phyloP scores from a whole-genome alignment of 805 yeast species.

The Candida ascalaphidarum region DNA sequence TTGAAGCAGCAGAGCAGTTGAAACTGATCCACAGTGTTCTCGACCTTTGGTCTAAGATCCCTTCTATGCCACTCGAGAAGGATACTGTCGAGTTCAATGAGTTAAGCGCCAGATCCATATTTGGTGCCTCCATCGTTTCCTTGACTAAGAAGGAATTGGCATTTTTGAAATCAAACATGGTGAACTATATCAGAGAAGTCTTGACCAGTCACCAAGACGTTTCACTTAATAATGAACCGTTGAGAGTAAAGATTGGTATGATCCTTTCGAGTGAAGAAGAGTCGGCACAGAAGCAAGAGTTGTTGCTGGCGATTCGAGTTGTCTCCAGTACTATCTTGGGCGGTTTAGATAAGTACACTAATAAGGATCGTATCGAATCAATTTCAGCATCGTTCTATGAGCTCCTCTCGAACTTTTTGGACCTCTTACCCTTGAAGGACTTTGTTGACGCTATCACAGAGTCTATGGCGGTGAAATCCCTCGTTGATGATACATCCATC shows the following conservation, averaged over 20 bases:
- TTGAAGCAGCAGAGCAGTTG: conserved; percentile 61
- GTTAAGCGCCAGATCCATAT: conserved; percentile 47
- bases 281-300: conserved; percentile 15
- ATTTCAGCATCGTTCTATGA: conserved; percentile 39
- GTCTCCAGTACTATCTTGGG: conserved; percentile 26
- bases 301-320: conserved; percentile 23
- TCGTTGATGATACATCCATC: conserved; percentile 30
- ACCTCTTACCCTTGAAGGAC: conserved; percentile 65
- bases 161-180: conserved; percentile 40
- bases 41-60: conserved; percentile 42
- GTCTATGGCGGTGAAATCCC: conserved; percentile 22
- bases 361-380: no score
- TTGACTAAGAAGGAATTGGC: conserved; percentile 40
- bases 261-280: conserved; percentile 35
- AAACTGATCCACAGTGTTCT: conserved; percentile 43
- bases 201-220: conserved; percentile 19
- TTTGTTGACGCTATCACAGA: conserved; percentile 55
- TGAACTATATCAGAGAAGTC: conserved; percentile 50
- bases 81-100: conserved; percentile 25
- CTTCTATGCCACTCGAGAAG: conserved; percentile 31
- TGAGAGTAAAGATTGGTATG: conserved; percentile 45
- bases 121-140: conserved; percentile 52
- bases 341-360: conserved; percentile 27
- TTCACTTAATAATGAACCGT: conserved; percentile 16
- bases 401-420: conserved; percentile 54